Conservation (phyloP, 176 grass and related monocot genomes). For the Secale cereale region DNA sequence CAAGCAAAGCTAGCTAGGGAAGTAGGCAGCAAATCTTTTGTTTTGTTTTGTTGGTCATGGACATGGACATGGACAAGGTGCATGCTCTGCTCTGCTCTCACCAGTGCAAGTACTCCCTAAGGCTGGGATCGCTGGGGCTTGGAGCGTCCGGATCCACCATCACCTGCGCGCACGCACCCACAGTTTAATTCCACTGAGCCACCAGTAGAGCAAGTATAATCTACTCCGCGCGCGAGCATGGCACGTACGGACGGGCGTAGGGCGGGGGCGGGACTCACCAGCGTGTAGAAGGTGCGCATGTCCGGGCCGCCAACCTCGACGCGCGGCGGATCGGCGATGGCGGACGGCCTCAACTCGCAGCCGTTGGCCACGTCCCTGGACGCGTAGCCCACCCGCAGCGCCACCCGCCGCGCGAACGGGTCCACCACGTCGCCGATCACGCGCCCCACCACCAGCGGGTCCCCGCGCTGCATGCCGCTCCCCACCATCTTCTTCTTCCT, state of each 20-base stretch:
- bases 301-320: conserved; percentile 52
- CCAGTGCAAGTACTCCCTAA: conserved; percentile 64
- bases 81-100: conserved; percentile 20
- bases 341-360: conserved; percentile 51
- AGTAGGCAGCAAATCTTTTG: not conserved
- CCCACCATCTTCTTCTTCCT: not conserved
- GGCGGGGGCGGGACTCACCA: conserved; percentile 20
- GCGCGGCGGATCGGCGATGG: conserved; percentile 48
- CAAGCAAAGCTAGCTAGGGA: not conserved
- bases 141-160: conserved; percentile 60
- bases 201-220: too few relatives aligned
- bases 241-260: not conserved
- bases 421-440: conserved; percentile 78
- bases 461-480: conserved; percentile 16
- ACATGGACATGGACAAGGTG: too few relatives aligned
- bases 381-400: conserved; percentile 51
- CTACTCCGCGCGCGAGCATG: too few relatives aligned
- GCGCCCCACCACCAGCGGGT: conserved; percentile 62
- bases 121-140: conserved; percentile 48
- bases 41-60: too few relatives aligned
- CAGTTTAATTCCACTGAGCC: too few relatives aligned
- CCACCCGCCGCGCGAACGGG: conserved; percentile 45
- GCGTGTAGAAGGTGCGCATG: conserved; percentile 66
- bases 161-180: not conserved
- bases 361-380: conserved; percentile 53